A percentile compares a stretch with the other conserved stretches of the same genome.
phyloP scores from a whole-genome alignment of 768 basidiomycete species.

The Rhizopogon salebrosus region DNA sequence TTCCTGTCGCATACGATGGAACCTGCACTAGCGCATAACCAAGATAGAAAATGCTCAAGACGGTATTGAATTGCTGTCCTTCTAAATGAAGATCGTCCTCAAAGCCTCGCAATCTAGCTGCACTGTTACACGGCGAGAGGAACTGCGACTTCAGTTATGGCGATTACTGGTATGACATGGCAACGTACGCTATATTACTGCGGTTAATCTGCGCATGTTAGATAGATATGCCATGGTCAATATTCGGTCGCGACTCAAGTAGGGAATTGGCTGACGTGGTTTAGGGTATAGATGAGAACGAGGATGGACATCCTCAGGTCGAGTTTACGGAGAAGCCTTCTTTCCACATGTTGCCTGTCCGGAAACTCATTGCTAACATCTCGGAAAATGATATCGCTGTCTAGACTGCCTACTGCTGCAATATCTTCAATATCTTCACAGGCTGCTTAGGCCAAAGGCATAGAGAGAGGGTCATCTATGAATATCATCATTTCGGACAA shows the following conservation, averaged over 20 bases:
- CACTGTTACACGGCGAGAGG: too few species aligned
- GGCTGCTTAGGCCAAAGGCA: background rate
- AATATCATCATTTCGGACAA: background rate
- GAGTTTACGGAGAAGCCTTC: slow-evolving; percentile 33
- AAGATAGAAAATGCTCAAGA: slow-evolving; percentile 60
- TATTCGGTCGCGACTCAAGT: too few species aligned
- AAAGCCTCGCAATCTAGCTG: too few species aligned
- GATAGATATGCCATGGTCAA: background rate
- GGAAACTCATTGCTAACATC: background rate
- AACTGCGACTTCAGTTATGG: too few species aligned
- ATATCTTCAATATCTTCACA: background rate
- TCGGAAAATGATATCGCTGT: background rate
- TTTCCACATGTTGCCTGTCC: slow-evolving; percentile 33
- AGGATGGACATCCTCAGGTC: too few species aligned
- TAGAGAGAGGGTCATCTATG: background rate
- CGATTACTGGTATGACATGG: too few species aligned
- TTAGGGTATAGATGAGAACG: too few species aligned
- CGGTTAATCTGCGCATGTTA: slow-evolving; percentile 50
- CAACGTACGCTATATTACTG: slow-evolving; percentile 58
- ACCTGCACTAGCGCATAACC: slow-evolving; percentile 73
- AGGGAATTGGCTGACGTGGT: slow-evolving; percentile 20
- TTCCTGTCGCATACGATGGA: too few species aligned
- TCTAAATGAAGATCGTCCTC: too few species aligned
- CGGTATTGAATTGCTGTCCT: too few species aligned
- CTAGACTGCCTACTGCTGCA: background rate